Conservation (phyloP, 306 rosid species). For the Comarum palustre region DNA sequence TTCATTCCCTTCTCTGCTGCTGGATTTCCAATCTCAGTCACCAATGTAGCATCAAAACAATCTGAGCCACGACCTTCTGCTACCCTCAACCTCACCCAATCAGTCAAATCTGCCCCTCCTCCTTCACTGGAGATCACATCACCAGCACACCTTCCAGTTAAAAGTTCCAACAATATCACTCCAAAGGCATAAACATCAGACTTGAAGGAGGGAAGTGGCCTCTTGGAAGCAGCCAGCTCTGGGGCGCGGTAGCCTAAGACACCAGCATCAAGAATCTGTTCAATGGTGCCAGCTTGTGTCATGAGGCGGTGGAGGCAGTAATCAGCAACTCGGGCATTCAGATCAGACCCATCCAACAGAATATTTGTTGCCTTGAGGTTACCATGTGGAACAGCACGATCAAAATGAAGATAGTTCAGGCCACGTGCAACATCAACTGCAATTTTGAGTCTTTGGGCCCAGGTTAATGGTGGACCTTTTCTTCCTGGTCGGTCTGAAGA, state of each 20-base stretch:
- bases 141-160: slow-evolving; percentile 95
- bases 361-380: slow-evolving; percentile 91
- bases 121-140: slow-evolving; percentile 84
- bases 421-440: slow-evolving; percentile 99
- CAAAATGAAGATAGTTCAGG: slow-evolving; percentile 99
- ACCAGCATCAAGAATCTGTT: slow-evolving; percentile 96
- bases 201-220: slow-evolving; percentile 92
- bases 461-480: slow-evolving; percentile 71
- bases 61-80: slow-evolving; percentile 85
- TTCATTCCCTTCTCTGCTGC: slow-evolving; percentile 83
- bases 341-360: slow-evolving; percentile 76
- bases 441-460: slow-evolving; percentile 92
- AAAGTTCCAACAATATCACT: slow-evolving; percentile 77
- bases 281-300: slow-evolving; percentile 93
- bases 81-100: slow-evolving; percentile 74
- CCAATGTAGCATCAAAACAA: slow-evolving; percentile 70
- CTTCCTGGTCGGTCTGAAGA: slow-evolving; percentile 92
- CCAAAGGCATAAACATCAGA: slow-evolving; percentile 97
- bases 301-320: slow-evolving; percentile 97
- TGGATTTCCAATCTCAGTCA: slow-evolving; percentile 57
- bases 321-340: slow-evolving; percentile 92
- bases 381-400: slow-evolving; percentile 97
- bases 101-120: slow-evolving; percentile 83
- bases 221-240: slow-evolving; percentile 88
- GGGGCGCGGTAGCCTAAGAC: slow-evolving; percentile 94